These are phyloP conservation scores for Leccinum sublutescens DNA, from an alignment of 768 basidiomycete species.

Conservation along the genomic window DNA sequence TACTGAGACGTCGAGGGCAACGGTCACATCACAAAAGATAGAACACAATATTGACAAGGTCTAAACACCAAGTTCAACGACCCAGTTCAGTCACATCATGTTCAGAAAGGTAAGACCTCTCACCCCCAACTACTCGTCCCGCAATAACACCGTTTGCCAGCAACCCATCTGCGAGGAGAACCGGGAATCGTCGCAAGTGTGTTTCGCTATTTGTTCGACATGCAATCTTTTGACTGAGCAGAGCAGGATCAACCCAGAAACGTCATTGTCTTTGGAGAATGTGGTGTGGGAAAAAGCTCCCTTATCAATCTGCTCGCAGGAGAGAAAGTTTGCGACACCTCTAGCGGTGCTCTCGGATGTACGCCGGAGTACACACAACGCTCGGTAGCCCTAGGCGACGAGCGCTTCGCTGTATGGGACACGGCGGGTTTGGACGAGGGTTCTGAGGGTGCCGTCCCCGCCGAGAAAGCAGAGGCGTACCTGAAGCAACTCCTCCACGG, in stretches of 20 bases:
- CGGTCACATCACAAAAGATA: not conserved
- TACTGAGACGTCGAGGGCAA: not conserved
- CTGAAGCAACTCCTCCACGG: slow-evolving; percentile 36
- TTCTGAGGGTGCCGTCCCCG: slow-evolving; percentile 24
- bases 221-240: slow-evolving; percentile 1
- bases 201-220: not conserved
- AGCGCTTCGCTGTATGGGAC: slow-evolving; percentile 31
- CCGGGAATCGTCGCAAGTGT: slow-evolving; percentile 7
- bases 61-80: not conserved
- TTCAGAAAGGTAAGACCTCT: slow-evolving; percentile 15
- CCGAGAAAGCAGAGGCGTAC: slow-evolving; percentile 31
- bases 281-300: slow-evolving; percentile 44
- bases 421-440: slow-evolving; percentile 36
- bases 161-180: slow-evolving; percentile 3
- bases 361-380: slow-evolving; percentile 34
- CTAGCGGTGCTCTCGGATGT: slow-evolving; percentile 34
- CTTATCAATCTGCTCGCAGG: slow-evolving; percentile 42
- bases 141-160: slow-evolving; percentile 15
- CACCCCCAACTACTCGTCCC: not conserved
- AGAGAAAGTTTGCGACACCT: slow-evolving; percentile 24
- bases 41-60: slow-evolving; percentile 6
- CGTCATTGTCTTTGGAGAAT: slow-evolving; percentile 43
- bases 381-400: slow-evolving; percentile 16
- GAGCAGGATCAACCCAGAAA: slow-evolving; percentile 27
- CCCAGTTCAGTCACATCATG: not conserved